Conservation (phyloP, 2,329 filamentous ascomycete genomes). For the Ophiostoma perfectum region DNA sequence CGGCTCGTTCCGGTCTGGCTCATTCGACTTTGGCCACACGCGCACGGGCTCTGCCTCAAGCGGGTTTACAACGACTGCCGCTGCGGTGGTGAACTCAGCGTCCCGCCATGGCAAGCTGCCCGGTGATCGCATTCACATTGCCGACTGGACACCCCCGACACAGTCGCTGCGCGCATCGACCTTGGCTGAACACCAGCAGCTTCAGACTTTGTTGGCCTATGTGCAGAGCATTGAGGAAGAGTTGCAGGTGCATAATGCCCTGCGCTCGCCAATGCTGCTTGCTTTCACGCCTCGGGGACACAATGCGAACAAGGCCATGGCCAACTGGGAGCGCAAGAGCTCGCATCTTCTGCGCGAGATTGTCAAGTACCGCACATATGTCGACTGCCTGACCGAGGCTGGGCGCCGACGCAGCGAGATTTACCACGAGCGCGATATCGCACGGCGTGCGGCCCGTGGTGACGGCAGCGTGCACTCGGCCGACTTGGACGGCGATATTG, state of each 20-base stretch:
- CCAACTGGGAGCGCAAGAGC: slow-evolving; percentile 96
- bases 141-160: slow-evolving; percentile 82
- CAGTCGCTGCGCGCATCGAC: slow-evolving; percentile 85
- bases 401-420: slow-evolving; percentile 65
- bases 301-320: slow-evolving; percentile 79
- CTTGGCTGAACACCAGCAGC: slow-evolving; percentile 72
- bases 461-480: slow-evolving; percentile 26
- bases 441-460: slow-evolving; percentile 45
- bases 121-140: slow-evolving; percentile 76
- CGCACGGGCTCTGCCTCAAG: slow-evolving; percentile 43
- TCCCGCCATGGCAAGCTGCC: slow-evolving; percentile 53
- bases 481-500: not conserved
- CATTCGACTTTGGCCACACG: slow-evolving; percentile 59
- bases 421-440: slow-evolving; percentile 54
- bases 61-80: slow-evolving; percentile 32
- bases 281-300: slow-evolving; percentile 80
- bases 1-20: slow-evolving; percentile 48
- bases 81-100: not conserved
- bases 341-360: slow-evolving; percentile 87
- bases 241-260: slow-evolving; percentile 77
- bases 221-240: slow-evolving; percentile 83
- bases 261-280: slow-evolving; percentile 79
- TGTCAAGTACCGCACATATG: slow-evolving; percentile 94
- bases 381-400: slow-evolving; percentile 73
- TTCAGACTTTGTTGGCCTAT: slow-evolving; percentile 68